Evolutionary conservation across 1,284 basidiomycete species (phyloP).

Genomic region (Moniliophthora roreri): DNA sequence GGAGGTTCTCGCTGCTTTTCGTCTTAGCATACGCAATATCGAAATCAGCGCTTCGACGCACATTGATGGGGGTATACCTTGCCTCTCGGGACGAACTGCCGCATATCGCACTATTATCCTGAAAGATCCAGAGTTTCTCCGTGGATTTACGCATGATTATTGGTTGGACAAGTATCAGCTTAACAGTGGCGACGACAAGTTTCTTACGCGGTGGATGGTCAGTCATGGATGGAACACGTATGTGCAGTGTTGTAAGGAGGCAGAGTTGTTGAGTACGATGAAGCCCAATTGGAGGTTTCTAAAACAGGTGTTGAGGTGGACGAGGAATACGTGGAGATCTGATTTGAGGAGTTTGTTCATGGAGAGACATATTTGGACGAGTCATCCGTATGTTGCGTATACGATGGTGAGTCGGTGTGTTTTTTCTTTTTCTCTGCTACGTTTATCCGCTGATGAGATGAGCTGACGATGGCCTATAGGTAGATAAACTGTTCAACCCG

Average conservation of each 20-base stretch:
- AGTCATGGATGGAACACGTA: conserved; percentile 92
- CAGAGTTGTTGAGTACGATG: conserved; percentile 89
- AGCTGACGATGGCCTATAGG: conserved; percentile 34
- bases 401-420: conserved; percentile 67
- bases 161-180: conserved; percentile 92
- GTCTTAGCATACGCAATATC: conserved; percentile 89
- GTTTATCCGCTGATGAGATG: background rate
- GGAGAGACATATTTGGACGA: conserved; percentile 85
- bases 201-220: conserved; percentile 95
- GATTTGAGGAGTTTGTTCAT: conserved; percentile 87
- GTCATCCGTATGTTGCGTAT: conserved; percentile 88
- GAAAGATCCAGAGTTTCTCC: conserved; percentile 89
- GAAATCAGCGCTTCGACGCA: conserved; percentile 87
- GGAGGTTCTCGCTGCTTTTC: conserved; percentile 92
- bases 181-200: conserved; percentile 93
- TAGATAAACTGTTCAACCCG: conserved; percentile 91
- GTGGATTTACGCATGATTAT: conserved; percentile 91
- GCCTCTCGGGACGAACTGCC: conserved; percentile 88
- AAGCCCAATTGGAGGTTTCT: conserved; percentile 95
- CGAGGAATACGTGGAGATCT: conserved; percentile 89
- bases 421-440: background rate
- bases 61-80: conserved; percentile 90
- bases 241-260: conserved; percentile 89
- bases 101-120: conserved; percentile 91
- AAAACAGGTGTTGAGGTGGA: conserved; percentile 92